Conservation (phyloP, 2,329 filamentous ascomycete species). For the Trichoderma asperellum region DNA sequence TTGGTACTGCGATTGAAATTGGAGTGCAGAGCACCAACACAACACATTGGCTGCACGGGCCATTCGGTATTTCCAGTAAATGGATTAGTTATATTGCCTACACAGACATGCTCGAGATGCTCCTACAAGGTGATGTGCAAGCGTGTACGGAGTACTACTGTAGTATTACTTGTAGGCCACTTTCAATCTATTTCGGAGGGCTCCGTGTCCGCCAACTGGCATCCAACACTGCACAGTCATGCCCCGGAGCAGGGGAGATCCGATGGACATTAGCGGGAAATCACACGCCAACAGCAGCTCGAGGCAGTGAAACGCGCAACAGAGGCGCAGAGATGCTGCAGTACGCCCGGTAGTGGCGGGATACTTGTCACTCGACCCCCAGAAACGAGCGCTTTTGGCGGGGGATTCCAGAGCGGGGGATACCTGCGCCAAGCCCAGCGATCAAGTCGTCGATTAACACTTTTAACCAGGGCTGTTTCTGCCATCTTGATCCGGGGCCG, state of each 20-base stretch:
- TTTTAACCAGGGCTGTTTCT: not conserved
- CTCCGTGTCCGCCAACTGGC: not conserved
- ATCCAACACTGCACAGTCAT: not conserved
- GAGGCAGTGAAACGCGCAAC: not conserved
- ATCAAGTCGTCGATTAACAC: constrained; percentile 15
- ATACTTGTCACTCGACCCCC: constrained; percentile 8
- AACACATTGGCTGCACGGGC: not conserved
- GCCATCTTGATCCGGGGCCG: not conserved
- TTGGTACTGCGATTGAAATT: not conserved
- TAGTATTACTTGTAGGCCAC: too few relatives aligned
- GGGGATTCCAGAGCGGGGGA: constrained; percentile 5
- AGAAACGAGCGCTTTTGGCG: not conserved
- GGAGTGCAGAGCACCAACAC: not conserved
- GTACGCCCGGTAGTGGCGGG: constrained; percentile 24
- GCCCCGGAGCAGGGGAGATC: not conserved
- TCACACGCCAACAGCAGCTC: not conserved
- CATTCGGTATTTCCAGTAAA: not conserved
- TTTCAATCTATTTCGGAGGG: not conserved
- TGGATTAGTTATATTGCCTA: not conserved
- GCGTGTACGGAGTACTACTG: too few relatives aligned
- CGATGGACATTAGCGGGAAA: not conserved
- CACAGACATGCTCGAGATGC: not conserved
- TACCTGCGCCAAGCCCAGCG: not conserved
- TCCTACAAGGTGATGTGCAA: too few relatives aligned
- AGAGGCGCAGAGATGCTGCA: not conserved